Percentiles rank a stretch among this genome's conserved stretches.
Conservation (phyloP, 2,329 filamentous ascomycete genomes). For the Cadophora sp. region DNA sequence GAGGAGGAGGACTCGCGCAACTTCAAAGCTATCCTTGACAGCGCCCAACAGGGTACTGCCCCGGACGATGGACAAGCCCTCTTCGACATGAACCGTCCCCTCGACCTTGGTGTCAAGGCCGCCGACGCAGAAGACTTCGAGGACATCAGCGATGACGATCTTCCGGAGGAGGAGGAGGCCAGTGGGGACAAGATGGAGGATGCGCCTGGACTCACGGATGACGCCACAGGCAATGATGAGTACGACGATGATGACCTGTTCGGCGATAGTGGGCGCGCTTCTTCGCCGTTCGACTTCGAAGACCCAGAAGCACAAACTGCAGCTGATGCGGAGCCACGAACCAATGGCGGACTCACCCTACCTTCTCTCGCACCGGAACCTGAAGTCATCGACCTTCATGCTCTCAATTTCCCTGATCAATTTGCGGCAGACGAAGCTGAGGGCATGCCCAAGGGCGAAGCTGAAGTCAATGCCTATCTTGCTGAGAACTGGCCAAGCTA, state of each 20-base stretch:
- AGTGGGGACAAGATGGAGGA: conserved; percentile 36
- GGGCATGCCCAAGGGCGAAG: conserved; percentile 71
- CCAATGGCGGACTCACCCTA: conserved; percentile 33
- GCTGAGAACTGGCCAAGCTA: conserved; percentile 84
- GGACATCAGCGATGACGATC: conserved; percentile 90
- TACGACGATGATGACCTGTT: conserved; percentile 71
- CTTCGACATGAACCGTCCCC: conserved; percentile 54
- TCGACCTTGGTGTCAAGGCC: conserved; percentile 79
- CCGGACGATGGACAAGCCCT: conserved; percentile 42
- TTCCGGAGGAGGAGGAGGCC: conserved; percentile 77
- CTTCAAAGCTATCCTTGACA: conserved; percentile 45
- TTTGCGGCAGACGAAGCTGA: conserved; percentile 59
- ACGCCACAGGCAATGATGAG: conserved; percentile 55
- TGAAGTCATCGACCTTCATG: conserved; percentile 40
- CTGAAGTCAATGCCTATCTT: conserved; percentile 77
- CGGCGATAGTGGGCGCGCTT: conserved; percentile 58
- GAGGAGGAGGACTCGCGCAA: conserved; percentile 57
- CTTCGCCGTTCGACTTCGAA: conserved; percentile 42
- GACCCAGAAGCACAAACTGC: conserved; percentile 34
- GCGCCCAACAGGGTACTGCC: neutral
- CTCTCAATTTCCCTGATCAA: conserved; percentile 55
- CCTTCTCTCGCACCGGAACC: conserved; percentile 35
- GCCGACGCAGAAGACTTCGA: conserved; percentile 91
- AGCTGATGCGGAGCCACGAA: conserved; percentile 27
- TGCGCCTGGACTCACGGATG: conserved; percentile 53